Conservation (phyloP, 2,329 filamentous ascomycete species). For the Phoma sp. region DNA sequence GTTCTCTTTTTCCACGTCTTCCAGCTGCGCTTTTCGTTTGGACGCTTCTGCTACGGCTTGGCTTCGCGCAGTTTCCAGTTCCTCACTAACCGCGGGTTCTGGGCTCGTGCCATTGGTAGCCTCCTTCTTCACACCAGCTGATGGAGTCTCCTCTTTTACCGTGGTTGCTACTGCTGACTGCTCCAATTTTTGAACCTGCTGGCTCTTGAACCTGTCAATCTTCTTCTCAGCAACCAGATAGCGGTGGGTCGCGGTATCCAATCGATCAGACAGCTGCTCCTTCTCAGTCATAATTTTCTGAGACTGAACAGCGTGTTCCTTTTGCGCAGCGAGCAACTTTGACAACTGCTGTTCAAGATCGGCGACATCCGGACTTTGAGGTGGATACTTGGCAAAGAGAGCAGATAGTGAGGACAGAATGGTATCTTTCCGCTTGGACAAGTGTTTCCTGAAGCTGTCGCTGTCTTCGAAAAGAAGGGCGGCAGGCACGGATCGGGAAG, state of each 20-base stretch:
- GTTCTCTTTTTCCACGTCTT: constrained; percentile 79
- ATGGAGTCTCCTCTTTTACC: constrained; percentile 49
- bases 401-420: constrained; percentile 78
- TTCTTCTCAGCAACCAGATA: constrained; percentile 97
- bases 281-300: constrained; percentile 80
- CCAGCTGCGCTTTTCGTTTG: constrained; percentile 89
- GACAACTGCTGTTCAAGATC: constrained; percentile 79
- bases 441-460: constrained; percentile 76
- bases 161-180: constrained; percentile 69
- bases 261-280: constrained; percentile 81
- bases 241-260: constrained; percentile 86
- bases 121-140: constrained; percentile 59
- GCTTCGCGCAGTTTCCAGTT: constrained; percentile 77
- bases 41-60: constrained; percentile 77
- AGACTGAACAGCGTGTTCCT: constrained; percentile 77
- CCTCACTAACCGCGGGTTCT: constrained; percentile 64
- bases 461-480: constrained; percentile 63
- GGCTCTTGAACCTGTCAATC: constrained; percentile 85
- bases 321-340: constrained; percentile 79
- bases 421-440: constrained; percentile 75
- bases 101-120: constrained; percentile 66
- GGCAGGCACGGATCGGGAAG: constrained; percentile 56
- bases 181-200: constrained; percentile 90
- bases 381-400: constrained; percentile 64
- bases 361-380: constrained; percentile 70